A percentile compares a stretch with the other conserved stretches of the same genome.
phyloP scores from a whole-genome alignment of 192 early-diverging fungal species.

The Endogone sp. region DNA sequence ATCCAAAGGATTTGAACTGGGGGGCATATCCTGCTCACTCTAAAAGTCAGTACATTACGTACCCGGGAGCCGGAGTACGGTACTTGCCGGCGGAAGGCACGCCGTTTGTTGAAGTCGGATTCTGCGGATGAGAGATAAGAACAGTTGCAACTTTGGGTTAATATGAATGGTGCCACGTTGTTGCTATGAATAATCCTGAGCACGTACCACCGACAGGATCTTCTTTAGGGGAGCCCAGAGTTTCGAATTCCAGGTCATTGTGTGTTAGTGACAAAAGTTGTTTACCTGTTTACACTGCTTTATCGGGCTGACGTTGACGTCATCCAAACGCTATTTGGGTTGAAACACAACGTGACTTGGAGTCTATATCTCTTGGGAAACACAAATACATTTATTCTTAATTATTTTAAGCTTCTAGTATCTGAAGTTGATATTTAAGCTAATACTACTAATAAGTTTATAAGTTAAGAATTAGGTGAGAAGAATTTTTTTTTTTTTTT shows the following conservation, averaged over 20 bases:
- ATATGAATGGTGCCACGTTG: conserved; percentile 4
- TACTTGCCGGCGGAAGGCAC: conserved; percentile 64
- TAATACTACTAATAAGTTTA: too few relatives aligned
- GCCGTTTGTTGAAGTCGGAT: conserved; percentile 59
- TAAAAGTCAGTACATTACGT: conserved; percentile 16
- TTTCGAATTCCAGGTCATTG: conserved; percentile 35
- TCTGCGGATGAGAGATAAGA: conserved; percentile 39
- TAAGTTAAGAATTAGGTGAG: too few relatives aligned
- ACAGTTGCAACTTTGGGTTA: too few relatives aligned
- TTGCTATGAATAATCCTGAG: background rate
- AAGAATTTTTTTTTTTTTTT: too few relatives aligned
- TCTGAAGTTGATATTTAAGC: too few relatives aligned
- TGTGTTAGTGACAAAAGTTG: background rate
- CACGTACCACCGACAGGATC: conserved; percentile 38
- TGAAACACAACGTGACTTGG: too few relatives aligned
- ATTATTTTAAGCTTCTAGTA: too few relatives aligned
- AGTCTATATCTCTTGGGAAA: too few relatives aligned
- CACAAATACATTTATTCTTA: too few relatives aligned
- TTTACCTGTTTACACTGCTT: too few relatives aligned
- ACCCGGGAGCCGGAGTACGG: conserved; percentile 65
- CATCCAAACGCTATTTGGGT: background rate
- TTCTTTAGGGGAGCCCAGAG: conserved; percentile 41
- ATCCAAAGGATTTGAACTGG: too few relatives aligned
- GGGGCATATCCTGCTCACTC: too few relatives aligned
- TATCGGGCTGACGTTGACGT: background rate